Percentiles rank a stretch among this genome's conserved stretches.
These are phyloP conservation scores for Umbilicus rupestris DNA, from an alignment of 164 flowering plant genomes.

Conservation along the genomic window DNA sequence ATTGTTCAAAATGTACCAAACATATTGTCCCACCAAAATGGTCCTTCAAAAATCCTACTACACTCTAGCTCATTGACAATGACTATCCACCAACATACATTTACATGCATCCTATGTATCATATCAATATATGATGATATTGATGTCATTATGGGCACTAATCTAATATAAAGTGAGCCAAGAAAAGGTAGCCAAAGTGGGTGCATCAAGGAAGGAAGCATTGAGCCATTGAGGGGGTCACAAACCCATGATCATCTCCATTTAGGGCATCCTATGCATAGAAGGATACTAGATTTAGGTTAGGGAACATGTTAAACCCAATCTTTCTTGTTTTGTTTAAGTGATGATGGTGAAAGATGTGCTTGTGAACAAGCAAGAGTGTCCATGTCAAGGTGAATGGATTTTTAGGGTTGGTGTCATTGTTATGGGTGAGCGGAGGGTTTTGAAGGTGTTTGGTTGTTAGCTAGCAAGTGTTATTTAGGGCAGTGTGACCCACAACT, in stretches of 20 bases:
- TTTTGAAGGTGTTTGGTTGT: background rate
- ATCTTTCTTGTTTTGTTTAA: background rate
- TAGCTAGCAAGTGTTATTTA: background rate
- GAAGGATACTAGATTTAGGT: background rate
- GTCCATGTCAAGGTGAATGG: background rate
- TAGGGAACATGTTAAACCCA: background rate
- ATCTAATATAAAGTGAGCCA: background rate
- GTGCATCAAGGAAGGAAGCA: background rate
- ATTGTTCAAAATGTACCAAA: background rate
- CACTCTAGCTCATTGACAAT: slow-evolving; percentile 4
- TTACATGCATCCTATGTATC: background rate
- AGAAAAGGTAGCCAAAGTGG: background rate
- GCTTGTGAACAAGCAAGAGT: background rate
- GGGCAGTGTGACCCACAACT: slow-evolving; percentile 6
- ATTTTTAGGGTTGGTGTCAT: background rate
- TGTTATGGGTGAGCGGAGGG: background rate
- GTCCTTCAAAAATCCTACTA: background rate
- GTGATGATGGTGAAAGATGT: background rate
- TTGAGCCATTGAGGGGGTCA: background rate
- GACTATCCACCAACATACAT: background rate
- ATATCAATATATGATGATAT: background rate
- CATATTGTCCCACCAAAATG: background rate
- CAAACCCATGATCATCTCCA: background rate
- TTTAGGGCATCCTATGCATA: background rate
- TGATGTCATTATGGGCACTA: background rate